Evolutionary conservation across 139 green algal species (phyloP).

Genomic region (Coelastrella sp.): DNA sequence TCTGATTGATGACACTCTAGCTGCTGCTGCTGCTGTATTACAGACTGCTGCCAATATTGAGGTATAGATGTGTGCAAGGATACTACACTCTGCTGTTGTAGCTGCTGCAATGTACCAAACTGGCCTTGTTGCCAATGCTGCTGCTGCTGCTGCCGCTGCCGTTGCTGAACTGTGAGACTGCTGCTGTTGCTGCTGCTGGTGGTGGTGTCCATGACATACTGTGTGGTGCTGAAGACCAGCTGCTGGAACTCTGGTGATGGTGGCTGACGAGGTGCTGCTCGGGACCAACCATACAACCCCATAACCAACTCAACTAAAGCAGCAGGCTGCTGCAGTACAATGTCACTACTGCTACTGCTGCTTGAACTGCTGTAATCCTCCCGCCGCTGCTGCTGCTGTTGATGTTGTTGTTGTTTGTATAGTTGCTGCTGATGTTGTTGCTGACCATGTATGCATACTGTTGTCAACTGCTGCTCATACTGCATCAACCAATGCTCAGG

Average conservation of each 20-base stretch:
- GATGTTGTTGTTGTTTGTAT: neutral
- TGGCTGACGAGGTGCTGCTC: neutral
- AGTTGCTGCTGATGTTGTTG: neutral
- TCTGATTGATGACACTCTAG: constrained; percentile 2
- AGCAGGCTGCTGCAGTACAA: constrained; percentile 9
- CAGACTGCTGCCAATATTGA: neutral
- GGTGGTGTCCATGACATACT: neutral
- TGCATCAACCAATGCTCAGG: neutral
- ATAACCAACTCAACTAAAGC: constrained; percentile 20
- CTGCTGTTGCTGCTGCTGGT: neutral
- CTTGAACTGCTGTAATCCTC: neutral
- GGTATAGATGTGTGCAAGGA: too few species aligned
- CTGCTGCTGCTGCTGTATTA: neutral
- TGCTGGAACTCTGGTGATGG: neutral
- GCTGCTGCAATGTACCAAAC: neutral
- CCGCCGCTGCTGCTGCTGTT: constrained; percentile 2
- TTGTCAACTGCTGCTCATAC: neutral
- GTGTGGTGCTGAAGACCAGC: constrained; percentile 17
- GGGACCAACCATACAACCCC: constrained; percentile 39
- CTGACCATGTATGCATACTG: neutral
- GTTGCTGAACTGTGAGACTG: neutral
- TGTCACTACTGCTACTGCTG: neutral
- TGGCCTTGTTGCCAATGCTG: neutral
- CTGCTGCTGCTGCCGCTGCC: constrained; percentile 23
- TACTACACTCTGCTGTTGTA: constrained; percentile 32